Conservation (phyloP, 208 protist genomes). For the Trypanosomatidae sp. region DNA sequence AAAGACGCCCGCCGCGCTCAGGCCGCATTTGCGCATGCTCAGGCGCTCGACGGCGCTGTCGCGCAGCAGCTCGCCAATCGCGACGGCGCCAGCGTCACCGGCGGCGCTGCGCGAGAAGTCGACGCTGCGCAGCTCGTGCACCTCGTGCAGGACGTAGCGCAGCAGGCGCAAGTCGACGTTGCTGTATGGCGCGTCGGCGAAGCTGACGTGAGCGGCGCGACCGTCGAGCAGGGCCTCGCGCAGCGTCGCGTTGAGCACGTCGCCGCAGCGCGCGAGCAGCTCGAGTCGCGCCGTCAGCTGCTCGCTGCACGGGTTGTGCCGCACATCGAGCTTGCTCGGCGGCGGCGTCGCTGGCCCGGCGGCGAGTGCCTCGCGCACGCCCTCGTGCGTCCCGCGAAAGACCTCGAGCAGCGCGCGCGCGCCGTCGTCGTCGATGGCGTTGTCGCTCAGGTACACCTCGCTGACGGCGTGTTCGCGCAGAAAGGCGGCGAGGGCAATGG, state of each 20-base stretch:
- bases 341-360: no score
- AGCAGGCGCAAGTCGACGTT: constrained; percentile 48
- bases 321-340: no score
- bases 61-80: constrained; percentile 32
- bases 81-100: constrained; percentile 19
- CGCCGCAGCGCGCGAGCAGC: constrained; percentile 26
- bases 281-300: constrained; percentile 20
- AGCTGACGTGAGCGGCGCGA: constrained; percentile 20
- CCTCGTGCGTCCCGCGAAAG: constrained; percentile 13
- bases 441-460: constrained; percentile 37
- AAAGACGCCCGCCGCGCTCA: constrained; percentile 28
- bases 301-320: constrained; percentile 29
- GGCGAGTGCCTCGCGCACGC: constrained; percentile 9
- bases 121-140: constrained; percentile 19
- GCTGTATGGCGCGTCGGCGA: constrained; percentile 24
- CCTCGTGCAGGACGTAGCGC: constrained; percentile 25
- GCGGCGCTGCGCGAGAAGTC: constrained; percentile 39
- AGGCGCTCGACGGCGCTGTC: constrained; percentile 22
- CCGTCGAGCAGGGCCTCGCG: constrained; percentile 22
- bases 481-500: constrained; percentile 20
- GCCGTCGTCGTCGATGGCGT: constrained; percentile 55
- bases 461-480: constrained; percentile 15
- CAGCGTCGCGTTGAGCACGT: constrained; percentile 14
- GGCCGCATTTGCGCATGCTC: constrained; percentile 23
- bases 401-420: constrained; percentile 30